These are phyloP conservation scores for Coemansia sp. DNA, from an alignment of 192 early-diverging fungal genomes.

Conservation along the genomic window DNA sequence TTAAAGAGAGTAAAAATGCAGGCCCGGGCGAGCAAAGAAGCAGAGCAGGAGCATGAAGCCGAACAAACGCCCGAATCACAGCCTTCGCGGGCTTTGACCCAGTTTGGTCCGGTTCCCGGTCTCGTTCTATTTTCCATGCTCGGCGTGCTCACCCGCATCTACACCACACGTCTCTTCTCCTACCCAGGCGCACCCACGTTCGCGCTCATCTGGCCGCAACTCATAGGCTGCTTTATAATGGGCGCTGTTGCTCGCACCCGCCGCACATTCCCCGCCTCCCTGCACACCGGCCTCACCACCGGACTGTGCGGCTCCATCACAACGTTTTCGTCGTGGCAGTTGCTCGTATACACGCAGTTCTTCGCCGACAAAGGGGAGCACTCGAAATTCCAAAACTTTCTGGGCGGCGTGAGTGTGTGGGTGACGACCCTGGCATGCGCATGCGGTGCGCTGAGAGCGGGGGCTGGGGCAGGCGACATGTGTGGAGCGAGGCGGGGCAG, in stretches of 20 bases:
- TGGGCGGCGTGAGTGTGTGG: conserved; percentile 43
- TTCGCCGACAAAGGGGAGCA: conserved; percentile 21
- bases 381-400: conserved; percentile 40
- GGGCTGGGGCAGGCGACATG: background rate
- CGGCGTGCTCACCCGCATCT: conserved; percentile 65
- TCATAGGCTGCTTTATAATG: conserved; percentile 64
- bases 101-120: conserved; percentile 19
- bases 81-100: background rate
- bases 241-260: conserved; percentile 20
- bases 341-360: conserved; percentile 56
- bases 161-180: conserved; percentile 55
- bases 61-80: too few relatives aligned
- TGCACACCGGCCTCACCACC: conserved; percentile 60
- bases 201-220: conserved; percentile 63
- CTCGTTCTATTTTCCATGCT: conserved; percentile 59
- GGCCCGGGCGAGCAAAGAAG: too few relatives aligned
- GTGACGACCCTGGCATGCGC: conserved; percentile 34
- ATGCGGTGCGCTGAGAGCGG: conserved; percentile 25
- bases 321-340: conserved; percentile 77
- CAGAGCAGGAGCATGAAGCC: too few relatives aligned
- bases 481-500: too few relatives aligned
- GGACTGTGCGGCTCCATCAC: conserved; percentile 84
- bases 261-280: conserved; percentile 41
- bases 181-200: conserved; percentile 64
- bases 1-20: too few relatives aligned